phyloP scores from a whole-genome alignment of 805 yeast species.

The Teunomyces cretensis region DNA sequence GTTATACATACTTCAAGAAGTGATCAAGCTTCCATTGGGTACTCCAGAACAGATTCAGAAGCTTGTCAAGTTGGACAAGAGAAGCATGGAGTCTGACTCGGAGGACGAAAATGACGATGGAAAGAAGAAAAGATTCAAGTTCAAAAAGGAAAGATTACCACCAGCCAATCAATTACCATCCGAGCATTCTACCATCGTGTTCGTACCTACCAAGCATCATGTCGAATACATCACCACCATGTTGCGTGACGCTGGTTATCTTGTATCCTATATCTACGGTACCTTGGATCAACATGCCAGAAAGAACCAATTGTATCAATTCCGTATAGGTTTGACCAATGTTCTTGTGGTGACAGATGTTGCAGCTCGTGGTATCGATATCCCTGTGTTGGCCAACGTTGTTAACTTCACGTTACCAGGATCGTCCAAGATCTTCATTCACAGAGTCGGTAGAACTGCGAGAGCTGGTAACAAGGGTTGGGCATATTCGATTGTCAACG shows the following conservation, averaged over 20 bases:
- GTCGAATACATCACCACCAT: constrained; percentile 83
- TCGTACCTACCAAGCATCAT: constrained; percentile 97
- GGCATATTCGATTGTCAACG: constrained; percentile 90
- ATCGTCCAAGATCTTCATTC: constrained; percentile 90
- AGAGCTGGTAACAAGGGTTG: constrained; percentile 98
- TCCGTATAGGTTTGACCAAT: constrained; percentile 79
- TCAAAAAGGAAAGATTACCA: constrained; percentile 60
- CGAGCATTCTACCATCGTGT: constrained; percentile 81
- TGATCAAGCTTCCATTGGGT: constrained; percentile 81
- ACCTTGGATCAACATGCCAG: constrained; percentile 94
- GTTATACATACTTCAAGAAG: constrained; percentile 72
- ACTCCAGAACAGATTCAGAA: constrained; percentile 63
- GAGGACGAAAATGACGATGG: constrained; percentile 43
- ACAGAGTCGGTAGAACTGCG: constrained; percentile 98
- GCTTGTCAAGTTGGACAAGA: constrained; percentile 47
- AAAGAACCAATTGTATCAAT: constrained; percentile 80
- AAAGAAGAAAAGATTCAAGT: constrained; percentile 35
- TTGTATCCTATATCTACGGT: constrained; percentile 89
- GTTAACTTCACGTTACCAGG: constrained; percentile 88
- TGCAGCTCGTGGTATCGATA: constrained; percentile 98
- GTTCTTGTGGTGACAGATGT: constrained; percentile 96
- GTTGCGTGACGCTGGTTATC: constrained; percentile 76
- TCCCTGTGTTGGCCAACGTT: constrained; percentile 93
- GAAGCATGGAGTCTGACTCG: constrained; percentile 53
- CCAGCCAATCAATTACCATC: constrained; percentile 85